Conservation (phyloP, 2,329 filamentous ascomycete species). For the Neoarthrinium moseri region DNA sequence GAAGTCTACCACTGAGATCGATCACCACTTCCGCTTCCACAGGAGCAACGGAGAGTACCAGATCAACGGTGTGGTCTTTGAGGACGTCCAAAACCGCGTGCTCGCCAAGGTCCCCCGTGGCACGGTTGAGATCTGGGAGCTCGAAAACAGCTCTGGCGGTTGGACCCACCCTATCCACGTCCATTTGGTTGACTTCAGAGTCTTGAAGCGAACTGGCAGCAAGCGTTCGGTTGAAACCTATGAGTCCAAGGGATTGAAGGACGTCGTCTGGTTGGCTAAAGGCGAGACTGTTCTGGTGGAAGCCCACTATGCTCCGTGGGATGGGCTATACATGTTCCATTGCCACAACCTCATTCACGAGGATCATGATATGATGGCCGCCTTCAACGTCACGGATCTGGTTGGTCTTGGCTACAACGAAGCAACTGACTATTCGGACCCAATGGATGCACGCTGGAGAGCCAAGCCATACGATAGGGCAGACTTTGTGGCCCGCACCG, state of each 20-base stretch:
- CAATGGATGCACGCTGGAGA: conserved; percentile 34
- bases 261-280: conserved; percentile 53
- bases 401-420: conserved; percentile 36
- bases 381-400: conserved; percentile 40
- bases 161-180: conserved; percentile 56
- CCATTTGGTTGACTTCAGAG: conserved; percentile 57
- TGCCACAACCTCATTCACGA: conserved; percentile 47
- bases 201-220: conserved; percentile 46
- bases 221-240: conserved; percentile 44
- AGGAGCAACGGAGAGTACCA: conserved; percentile 42
- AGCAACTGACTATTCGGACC: conserved; percentile 32
- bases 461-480: conserved; percentile 24
- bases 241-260: conserved; percentile 54
- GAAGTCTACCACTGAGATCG: conserved; percentile 29
- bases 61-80: conserved; percentile 48
- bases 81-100: conserved; percentile 43
- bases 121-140: conserved; percentile 46
- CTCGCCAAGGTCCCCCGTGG: conserved; percentile 45
- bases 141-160: conserved; percentile 47
- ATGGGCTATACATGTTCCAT: conserved; percentile 51
- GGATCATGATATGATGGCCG: conserved; percentile 45
- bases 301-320: conserved; percentile 51
- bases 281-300: conserved; percentile 51
- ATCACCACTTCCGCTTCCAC: conserved; percentile 46
- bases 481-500: conserved; percentile 20